A percentile compares a stretch with the other conserved stretches of the same genome.
These are phyloP conservation scores for Sarocladium oryzae DNA, from an alignment of 2,329 filamentous ascomycete genomes.

Conservation along the genomic window DNA sequence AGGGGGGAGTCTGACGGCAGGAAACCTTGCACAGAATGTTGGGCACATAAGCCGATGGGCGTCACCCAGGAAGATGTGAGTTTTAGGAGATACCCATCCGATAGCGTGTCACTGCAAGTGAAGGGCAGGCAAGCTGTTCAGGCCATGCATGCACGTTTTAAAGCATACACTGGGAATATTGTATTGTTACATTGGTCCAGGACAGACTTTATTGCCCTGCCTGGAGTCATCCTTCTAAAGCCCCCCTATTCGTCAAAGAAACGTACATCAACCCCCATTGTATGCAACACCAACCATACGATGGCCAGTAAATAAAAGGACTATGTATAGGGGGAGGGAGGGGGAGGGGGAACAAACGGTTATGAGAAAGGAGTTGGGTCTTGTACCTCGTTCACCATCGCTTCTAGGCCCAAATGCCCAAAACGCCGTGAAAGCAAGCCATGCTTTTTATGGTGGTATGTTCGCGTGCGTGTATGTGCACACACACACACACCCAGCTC, in stretches of 20 bases:
- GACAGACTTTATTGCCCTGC: not conserved
- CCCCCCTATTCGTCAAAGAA: not conserved
- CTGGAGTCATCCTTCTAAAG: not conserved
- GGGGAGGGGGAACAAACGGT: no score
- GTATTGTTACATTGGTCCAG: not conserved
- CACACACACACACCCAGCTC: no score
- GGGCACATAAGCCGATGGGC: no score
- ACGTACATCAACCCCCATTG: not conserved
- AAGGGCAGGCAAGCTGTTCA: no score
- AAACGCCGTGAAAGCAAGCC: slow-evolving; percentile 6
- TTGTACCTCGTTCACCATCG: slow-evolving; percentile 7
- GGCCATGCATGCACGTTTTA: no score
- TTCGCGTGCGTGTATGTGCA: not conserved
- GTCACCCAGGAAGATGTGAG: no score
- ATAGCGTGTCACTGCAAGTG: no score
- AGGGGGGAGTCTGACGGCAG: no score
- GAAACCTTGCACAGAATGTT: no score
- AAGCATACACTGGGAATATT: not conserved
- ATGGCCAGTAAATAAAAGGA: not conserved
- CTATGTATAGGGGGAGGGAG: slow-evolving; percentile 6
- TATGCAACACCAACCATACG: not conserved
- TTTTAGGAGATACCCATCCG: no score
- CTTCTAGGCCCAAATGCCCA: slow-evolving; percentile 9
- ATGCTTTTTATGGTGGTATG: not conserved
- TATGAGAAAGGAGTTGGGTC: slow-evolving; percentile 8